Evolutionary conservation across 306 rosid species (phyloP), one percentile per base, ranked within the genome.

Genomic region (Lathyrus tuberosus): DNA sequence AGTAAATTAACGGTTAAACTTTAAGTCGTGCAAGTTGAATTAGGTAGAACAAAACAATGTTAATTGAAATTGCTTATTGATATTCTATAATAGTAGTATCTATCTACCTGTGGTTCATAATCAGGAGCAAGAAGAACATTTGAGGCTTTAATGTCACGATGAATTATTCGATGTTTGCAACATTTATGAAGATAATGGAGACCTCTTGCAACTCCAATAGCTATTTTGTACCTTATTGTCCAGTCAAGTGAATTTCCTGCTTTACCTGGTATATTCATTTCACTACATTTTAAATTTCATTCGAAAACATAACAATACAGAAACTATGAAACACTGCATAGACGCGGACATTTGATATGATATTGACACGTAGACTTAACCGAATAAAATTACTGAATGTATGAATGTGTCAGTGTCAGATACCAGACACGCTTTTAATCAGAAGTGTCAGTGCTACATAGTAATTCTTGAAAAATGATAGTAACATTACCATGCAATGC

Each of bases 111-210:
- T 59, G 98, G 97, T 60, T 94, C 98, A 77, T 86, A 90, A 78
- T 94, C 89, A 51, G 95, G 92, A 14, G 92, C 96, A 17, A 94
- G 98, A 80, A 94, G 96, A 41, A 94, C 90, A 78, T 94, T 94
- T 3, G 98, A 94, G 75, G 98, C 90, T 78, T 94, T 94, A 35
- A 94, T 94, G 81, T 94, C 98, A 1, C 98, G 88, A 59, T 94
- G 98, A 62, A 94, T 94, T 60, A 94, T 94, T 37, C 97, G 69
- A 73, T 71, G 98, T 71, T 90, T 90, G 76, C 98, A 94, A 53
- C 96, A 81, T 72, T 83, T 79, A 64, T 94, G 98, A 61, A 94
- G 98, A 82, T 94, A 94, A 62, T 90, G 94, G 28, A 94, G 96
- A 20, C 98, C 98, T 79, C 83, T 90, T 62, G 96, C 98, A 51